These are phyloP conservation scores for Fusarium cyanostomum DNA, from an alignment of 2,329 filamentous ascomycete species.

Conservation along the genomic window DNA sequence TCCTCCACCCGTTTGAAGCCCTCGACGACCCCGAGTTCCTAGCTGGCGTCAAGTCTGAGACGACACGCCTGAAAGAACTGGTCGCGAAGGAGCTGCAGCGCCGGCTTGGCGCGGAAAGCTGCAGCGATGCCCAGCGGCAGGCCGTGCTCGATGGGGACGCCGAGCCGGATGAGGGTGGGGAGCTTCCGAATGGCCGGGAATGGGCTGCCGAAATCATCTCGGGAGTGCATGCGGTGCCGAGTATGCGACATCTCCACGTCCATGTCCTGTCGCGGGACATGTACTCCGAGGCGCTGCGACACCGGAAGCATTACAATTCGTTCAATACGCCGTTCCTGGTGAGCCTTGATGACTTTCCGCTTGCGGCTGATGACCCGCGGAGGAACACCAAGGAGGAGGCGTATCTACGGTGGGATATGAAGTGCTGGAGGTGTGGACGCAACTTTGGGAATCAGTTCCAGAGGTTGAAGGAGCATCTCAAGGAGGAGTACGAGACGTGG, in stretches of 20 bases:
- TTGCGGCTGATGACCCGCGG: constrained; percentile 71
- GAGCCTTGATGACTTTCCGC: constrained; percentile 79
- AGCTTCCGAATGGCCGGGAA: constrained; percentile 77
- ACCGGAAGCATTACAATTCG: constrained; percentile 90
- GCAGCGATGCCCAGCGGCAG: constrained; percentile 69
- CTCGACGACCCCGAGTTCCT: constrained; percentile 78
- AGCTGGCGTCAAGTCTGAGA: constrained; percentile 67
- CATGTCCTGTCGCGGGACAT: constrained; percentile 87
- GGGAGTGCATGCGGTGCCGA: constrained; percentile 87
- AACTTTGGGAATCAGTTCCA: constrained; percentile 80
- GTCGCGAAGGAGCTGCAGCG: constrained; percentile 81
- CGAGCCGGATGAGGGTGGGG: constrained; percentile 34
- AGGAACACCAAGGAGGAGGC: constrained; percentile 64
- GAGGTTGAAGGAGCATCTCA: constrained; percentile 78
- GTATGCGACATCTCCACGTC: constrained; percentile 91
- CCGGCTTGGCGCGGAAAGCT: constrained; percentile 70
- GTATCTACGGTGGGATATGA: constrained; percentile 72
- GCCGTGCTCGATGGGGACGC: constrained; percentile 70
- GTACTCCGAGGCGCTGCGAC: constrained; percentile 75
- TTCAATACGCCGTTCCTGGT: constrained; percentile 90
- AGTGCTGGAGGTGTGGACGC: constrained; percentile 84
- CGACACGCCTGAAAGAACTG: constrained; percentile 66
- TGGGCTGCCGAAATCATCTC: constrained; percentile 79
- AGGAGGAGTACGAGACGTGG: constrained; percentile 79
- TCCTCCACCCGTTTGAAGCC: constrained; percentile 79